These are phyloP conservation scores for Pythium oligandrum DNA, from an alignment of 352 stramenopile species.

Conservation along the genomic window DNA sequence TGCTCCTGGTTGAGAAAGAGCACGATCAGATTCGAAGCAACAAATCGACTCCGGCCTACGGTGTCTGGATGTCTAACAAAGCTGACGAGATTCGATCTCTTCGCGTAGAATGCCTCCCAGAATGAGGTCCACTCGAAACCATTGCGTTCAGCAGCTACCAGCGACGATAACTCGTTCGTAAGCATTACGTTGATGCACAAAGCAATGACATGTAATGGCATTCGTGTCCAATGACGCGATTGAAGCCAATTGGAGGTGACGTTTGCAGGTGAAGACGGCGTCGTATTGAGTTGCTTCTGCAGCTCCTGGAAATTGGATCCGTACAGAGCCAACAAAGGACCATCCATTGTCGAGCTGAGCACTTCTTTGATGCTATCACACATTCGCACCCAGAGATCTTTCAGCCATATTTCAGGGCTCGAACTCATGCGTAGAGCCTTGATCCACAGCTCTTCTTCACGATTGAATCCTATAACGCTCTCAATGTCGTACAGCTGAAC, in stretches of 20 bases:
- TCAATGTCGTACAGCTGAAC: slow-evolving; percentile 32
- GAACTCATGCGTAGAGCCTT: slow-evolving; percentile 34
- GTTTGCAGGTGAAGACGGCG: neutral
- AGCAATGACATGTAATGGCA: slow-evolving; percentile 49
- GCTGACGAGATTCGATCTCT: slow-evolving; percentile 40
- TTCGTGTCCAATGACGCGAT: slow-evolving; percentile 24
- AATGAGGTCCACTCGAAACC: slow-evolving; percentile 37
- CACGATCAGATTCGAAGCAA: slow-evolving; percentile 41
- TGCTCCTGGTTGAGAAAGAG: slow-evolving; percentile 38
- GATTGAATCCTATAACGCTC: slow-evolving; percentile 22
- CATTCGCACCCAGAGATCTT: slow-evolving; percentile 44
- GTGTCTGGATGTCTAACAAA: slow-evolving; percentile 29
- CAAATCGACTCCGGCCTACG: slow-evolving; percentile 24
- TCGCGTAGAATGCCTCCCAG: slow-evolving; percentile 39
- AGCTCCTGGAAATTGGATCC: slow-evolving; percentile 43
- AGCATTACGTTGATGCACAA: slow-evolving; percentile 54
- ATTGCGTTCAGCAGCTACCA: slow-evolving; percentile 36
- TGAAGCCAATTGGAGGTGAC: neutral
- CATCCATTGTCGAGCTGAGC: slow-evolving; percentile 27
- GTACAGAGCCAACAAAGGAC: slow-evolving; percentile 31
- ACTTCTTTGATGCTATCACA: slow-evolving; percentile 30
- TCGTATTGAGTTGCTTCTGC: slow-evolving; percentile 10
- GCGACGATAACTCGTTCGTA: slow-evolving; percentile 39
- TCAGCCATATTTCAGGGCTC: slow-evolving; percentile 63
- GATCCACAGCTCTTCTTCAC: slow-evolving; percentile 30